A percentile compares a stretch with the other conserved stretches of the same genome.
Evolutionary conservation across 805 yeast species (phyloP).

Genomic region (Metschnikowia koreensis): DNA sequence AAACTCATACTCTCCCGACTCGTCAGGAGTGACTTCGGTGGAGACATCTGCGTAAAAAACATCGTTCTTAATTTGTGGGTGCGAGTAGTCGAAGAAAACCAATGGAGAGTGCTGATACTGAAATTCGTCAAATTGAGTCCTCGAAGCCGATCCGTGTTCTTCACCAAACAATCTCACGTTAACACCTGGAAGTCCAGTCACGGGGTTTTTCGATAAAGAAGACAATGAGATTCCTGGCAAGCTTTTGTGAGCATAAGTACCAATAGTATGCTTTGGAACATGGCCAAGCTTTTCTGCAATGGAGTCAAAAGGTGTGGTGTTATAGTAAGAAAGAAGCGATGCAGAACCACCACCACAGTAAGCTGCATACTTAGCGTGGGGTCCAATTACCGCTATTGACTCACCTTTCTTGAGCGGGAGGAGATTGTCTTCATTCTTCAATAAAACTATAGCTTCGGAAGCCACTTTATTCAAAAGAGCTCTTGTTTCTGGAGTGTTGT

Average conservation of each 20-base stretch:
- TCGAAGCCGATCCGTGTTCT: slow-evolving; percentile 20
- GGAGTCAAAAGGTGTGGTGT: slow-evolving; percentile 48
- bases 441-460: slow-evolving; percentile 51
- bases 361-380: slow-evolving; percentile 50
- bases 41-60: slow-evolving; percentile 20
- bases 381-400: slow-evolving; percentile 55
- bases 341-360: slow-evolving; percentile 68
- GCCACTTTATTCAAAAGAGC: slow-evolving; percentile 22
- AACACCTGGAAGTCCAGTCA: slow-evolving; percentile 27
- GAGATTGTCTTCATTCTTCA: slow-evolving; percentile 49
- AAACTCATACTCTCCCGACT: slow-evolving; percentile 16
- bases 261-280: slow-evolving; percentile 28
- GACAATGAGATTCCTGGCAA: slow-evolving; percentile 30
- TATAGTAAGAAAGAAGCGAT: slow-evolving; percentile 46
- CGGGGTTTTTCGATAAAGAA: slow-evolving; percentile 18
- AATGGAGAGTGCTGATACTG: slow-evolving; percentile 16
- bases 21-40: slow-evolving; percentile 23
- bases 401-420: slow-evolving; percentile 47
- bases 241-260: slow-evolving; percentile 32
- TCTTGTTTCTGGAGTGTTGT: slow-evolving; percentile 26
- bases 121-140: slow-evolving; percentile 26
- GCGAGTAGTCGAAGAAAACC: slow-evolving; percentile 20
- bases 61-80: slow-evolving; percentile 1
- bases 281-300: slow-evolving; percentile 33
- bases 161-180: slow-evolving; percentile 25